Conservation (phyloP, 2,329 filamentous ascomycete species). For the Escovopsis sp. region DNA sequence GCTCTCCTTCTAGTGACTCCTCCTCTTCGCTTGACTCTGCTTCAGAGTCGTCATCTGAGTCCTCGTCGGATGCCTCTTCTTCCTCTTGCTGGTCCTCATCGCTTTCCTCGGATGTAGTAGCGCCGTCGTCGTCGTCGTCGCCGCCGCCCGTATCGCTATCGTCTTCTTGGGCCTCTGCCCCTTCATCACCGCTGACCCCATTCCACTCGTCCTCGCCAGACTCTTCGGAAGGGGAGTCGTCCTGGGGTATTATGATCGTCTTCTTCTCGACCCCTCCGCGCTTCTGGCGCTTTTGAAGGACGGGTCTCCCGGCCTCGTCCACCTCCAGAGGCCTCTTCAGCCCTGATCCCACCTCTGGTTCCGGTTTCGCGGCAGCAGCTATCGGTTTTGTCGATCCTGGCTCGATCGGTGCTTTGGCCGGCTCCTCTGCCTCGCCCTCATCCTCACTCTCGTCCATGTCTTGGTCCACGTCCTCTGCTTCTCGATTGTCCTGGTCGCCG, state of each 20-base stretch:
- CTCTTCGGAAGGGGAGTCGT: constrained; percentile 23
- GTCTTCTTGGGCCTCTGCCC: constrained; percentile 17
- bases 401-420: neutral
- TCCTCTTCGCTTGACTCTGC: constrained; percentile 20
- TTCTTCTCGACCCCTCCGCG: constrained; percentile 47
- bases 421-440: constrained; percentile 5
- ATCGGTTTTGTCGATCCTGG: constrained; percentile 3
- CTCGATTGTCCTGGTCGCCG: constrained; percentile 16
- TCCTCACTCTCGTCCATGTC: too few species aligned
- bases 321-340: constrained; percentile 76
- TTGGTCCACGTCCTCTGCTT: constrained; percentile 2
- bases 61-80: constrained; percentile 13
- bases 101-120: constrained; percentile 9
- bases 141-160: constrained; percentile 17
- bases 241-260: constrained; percentile 28
- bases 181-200: constrained; percentile 42
- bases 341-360: constrained; percentile 49
- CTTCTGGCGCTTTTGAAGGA: constrained; percentile 72
- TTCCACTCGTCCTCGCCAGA: constrained; percentile 34
- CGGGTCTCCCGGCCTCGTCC: constrained; percentile 63
- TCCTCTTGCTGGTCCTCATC: constrained; percentile 20
- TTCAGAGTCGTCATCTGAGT: constrained; percentile 15
- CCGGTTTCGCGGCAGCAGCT: constrained; percentile 3
- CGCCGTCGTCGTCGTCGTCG: constrained; percentile 26
- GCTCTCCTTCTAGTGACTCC: constrained; percentile 13